These are phyloP conservation scores for Backusella luteola DNA, from an alignment of 192 early-diverging fungal genomes.

Conservation along the genomic window DNA sequence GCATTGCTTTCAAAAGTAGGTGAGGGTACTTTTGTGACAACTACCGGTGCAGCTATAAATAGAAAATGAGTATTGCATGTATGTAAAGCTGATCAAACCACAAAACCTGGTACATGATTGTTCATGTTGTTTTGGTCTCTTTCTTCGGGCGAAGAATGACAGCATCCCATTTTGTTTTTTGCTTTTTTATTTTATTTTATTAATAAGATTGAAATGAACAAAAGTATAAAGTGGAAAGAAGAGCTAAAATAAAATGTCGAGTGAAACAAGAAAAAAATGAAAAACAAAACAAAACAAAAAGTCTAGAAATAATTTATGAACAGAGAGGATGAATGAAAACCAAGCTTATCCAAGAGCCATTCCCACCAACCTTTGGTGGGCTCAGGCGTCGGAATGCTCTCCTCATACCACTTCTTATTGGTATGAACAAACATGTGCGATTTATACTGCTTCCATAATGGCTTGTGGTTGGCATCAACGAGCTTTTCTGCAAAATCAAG, in stretches of 20 bases:
- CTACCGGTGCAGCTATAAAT: neutral
- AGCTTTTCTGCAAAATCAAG: constrained; percentile 40
- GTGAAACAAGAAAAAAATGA: neutral
- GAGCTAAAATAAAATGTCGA: neutral
- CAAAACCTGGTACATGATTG: neutral
- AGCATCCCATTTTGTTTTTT: constrained; percentile 18
- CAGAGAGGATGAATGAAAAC: neutral
- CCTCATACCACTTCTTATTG: too few species aligned
- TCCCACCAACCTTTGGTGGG: neutral
- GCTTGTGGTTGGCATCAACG: constrained; percentile 1
- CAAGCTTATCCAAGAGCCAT: neutral
- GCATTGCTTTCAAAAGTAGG: neutral
- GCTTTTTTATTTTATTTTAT: neutral
- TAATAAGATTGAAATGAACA: too few species aligned
- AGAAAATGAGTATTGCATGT: neutral
- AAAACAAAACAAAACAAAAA: neutral
- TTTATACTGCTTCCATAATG: constrained; percentile 26
- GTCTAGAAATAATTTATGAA: neutral
- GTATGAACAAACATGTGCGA: constrained; percentile 26
- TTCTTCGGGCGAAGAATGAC: constrained; percentile 10
- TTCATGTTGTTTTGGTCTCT: neutral
- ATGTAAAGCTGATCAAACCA: neutral
- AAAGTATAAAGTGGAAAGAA: neutral
- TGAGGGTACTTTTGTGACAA: neutral
- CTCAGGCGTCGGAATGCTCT: neutral